Percentiles rank a stretch among this genome's conserved stretches.
phyloP scores from a whole-genome alignment of 192 early-diverging fungal species.

The Coemansia sp. region DNA sequence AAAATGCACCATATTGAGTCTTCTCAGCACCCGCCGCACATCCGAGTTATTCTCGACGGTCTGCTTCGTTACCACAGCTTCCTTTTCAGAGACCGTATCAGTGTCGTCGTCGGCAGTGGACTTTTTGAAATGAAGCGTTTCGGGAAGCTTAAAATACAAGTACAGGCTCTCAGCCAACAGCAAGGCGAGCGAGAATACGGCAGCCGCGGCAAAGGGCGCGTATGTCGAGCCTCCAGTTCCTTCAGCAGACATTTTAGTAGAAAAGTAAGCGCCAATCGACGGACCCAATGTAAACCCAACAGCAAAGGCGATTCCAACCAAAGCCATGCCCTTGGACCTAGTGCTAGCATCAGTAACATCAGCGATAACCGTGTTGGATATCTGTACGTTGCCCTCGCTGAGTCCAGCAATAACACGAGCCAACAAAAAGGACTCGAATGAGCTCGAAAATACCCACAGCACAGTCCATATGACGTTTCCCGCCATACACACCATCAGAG shows the following conservation, averaged over 20 bases:
- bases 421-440: slow-evolving; percentile 84
- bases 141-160: slow-evolving; percentile 75
- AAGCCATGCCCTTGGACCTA: slow-evolving; percentile 82
- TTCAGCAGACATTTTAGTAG: not conserved
- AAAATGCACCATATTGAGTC: slow-evolving; percentile 80
- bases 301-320: slow-evolving; percentile 97
- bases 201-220: slow-evolving; percentile 86
- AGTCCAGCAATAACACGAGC: slow-evolving; percentile 90
- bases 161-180: slow-evolving; percentile 83
- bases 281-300: slow-evolving; percentile 96
- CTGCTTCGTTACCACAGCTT: not conserved
- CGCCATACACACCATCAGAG: slow-evolving; percentile 87
- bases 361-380: slow-evolving; percentile 93
- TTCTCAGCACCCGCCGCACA: slow-evolving; percentile 30
- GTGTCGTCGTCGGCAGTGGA: not conserved
- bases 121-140: slow-evolving; percentile 61
- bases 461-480: slow-evolving; percentile 89
- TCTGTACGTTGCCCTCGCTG: slow-evolving; percentile 97
- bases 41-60: not conserved
- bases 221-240: slow-evolving; percentile 11
- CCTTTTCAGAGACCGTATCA: not conserved
- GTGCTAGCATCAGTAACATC: slow-evolving; percentile 84
- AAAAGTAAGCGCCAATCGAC: slow-evolving; percentile 81
- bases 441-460: slow-evolving; percentile 87
- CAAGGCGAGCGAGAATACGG: slow-evolving; percentile 83